Evolutionary conservation across 2,329 filamentous ascomycete genomes (phyloP), one percentile per base, ranked within the genome.

Genomic region (Zelopaecilomyces penicillatus): DNA sequence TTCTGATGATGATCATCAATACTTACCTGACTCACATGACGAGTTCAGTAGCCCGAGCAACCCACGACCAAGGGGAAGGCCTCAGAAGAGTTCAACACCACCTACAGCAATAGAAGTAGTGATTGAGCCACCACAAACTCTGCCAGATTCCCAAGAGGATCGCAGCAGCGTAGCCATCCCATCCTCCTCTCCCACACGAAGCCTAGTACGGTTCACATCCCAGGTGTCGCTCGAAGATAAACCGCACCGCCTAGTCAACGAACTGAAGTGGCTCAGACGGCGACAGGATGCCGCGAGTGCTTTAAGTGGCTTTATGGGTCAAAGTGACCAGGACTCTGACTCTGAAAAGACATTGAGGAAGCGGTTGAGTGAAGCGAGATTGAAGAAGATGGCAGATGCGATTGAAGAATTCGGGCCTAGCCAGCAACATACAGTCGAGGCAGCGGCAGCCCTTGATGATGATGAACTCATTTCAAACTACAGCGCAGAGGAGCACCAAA

Each of bases 101-200:
- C 33, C 36, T 27, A 34, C 30, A 1, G 43, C 29, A 26, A 29
- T 30, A 11, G 27, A 36, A 19, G 30, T 28, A 30, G 33, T 31
- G 30, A 35, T 30, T 3, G n/a, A 29, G 10, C 29, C 33, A 10
- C 11, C 26, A 4, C 6, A 10, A n/a, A 5, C 9, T 6, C 7
- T 37, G 26, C 29, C 32, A 4, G 33, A 12, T 9, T n/a, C 38
- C 7, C 31, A 42, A 3, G 39, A 35, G 28, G 37, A 40, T 19
- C 31, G 29, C 1, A 40, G 19, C 7, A 37, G 38, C n/a, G 36
- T 29, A 10, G 43, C 31, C 3, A 31, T 40, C 2, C 30, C 34
- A 9, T 41, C 43, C 5, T 43, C 46, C 6, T 48, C 46, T 6
- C 46, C 46, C 4, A 48, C 43, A 6, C 31, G 43, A 26, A 35